Base-by-base conservation (phyloP, 208 protist genomes). In the Crithidia thermophila region DNA sequence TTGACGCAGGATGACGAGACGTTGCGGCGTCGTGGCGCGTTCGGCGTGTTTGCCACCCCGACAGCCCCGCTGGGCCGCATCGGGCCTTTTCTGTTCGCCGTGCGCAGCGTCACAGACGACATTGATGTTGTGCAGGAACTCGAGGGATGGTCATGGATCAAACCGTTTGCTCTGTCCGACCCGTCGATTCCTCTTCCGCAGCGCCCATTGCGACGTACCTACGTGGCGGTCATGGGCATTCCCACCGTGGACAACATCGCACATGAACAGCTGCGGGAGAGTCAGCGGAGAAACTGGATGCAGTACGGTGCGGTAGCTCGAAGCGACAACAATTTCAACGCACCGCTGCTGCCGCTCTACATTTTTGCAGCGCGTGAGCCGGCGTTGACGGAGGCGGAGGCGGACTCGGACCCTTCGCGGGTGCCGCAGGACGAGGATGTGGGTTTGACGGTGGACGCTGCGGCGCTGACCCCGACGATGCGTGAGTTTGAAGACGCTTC, bases 211-310 rank as follows among this genome's bases (percentile, higher is more conserved):
- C n/a, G n/a, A n/a, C n/a, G n/a, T n/a, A n/a, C n/a, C n/a, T 66
- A 65, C 50, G 9, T 73, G 16, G 67, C 67, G 0, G 67, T 73
- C 45, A 57, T 73, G 56, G 67, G 67, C 49, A 55, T 73, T 21
- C 67, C 49, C 13, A 66, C 67, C 10, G 46, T 50, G 2, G 67
- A 73, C 34, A 21, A 53, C 20, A 8, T 43, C 16, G 20, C 8
- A 20, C 67, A 43, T 14, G 58, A 23, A 14, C 23, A 28, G 30
- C 33, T 73, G 58, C 67, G 67, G 0, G 34, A 16, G 9, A 58
- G 49, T 7, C 67, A 73, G 40, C 67, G 67, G 16, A 13, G 6
- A 20, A 73, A 56, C 37, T 73, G 67, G 67, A 13, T 66, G 23
- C 31, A 11, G 13, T 66, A 73, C 42, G 23, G 25, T 1, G 67